These are phyloP conservation scores for Ceriops zippeliana DNA, from an alignment of 345 rosid genomes.

Conservation along the genomic window DNA sequence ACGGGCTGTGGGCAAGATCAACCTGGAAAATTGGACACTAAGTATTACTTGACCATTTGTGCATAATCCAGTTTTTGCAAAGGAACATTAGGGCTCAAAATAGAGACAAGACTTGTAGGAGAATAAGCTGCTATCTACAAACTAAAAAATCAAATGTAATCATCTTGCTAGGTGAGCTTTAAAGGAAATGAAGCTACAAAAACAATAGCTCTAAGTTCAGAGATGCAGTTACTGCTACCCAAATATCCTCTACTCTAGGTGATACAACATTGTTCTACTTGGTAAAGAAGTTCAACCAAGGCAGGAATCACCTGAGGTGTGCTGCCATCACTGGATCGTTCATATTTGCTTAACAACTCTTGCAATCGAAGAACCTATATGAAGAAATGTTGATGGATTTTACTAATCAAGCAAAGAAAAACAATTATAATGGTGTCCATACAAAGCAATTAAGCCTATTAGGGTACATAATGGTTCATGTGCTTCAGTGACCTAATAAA, in stretches of 20 bases:
- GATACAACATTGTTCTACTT: background rate
- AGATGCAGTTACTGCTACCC: background rate
- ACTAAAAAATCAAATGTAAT: background rate
- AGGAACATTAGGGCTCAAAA: background rate
- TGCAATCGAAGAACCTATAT: constrained; percentile 76
- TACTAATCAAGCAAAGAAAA: background rate
- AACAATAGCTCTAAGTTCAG: too few species aligned
- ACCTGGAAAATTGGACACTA: constrained; percentile 47
- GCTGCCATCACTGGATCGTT: constrained; percentile 76
- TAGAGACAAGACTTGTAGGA: background rate
- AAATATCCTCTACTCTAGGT: background rate
- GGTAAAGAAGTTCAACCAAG: background rate
- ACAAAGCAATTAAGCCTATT: constrained; percentile 7
- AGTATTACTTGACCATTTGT: constrained; percentile 2
- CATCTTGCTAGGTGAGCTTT: background rate
- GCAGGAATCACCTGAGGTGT: constrained; percentile 66
- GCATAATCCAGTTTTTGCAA: background rate
- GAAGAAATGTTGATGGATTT: background rate
- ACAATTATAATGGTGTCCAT: constrained; percentile 3
- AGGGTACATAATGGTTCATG: background rate
- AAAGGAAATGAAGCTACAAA: background rate
- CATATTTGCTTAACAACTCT: constrained; percentile 91
- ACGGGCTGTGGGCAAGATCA: constrained; percentile 93
- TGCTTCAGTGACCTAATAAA: constrained; percentile 6
- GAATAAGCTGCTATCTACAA: background rate